Evolutionary conservation across 1,139 yeast species (phyloP), one percentile per base, ranked within the genome.

Genomic region (Zygosaccharomyces pseudobailii): DNA sequence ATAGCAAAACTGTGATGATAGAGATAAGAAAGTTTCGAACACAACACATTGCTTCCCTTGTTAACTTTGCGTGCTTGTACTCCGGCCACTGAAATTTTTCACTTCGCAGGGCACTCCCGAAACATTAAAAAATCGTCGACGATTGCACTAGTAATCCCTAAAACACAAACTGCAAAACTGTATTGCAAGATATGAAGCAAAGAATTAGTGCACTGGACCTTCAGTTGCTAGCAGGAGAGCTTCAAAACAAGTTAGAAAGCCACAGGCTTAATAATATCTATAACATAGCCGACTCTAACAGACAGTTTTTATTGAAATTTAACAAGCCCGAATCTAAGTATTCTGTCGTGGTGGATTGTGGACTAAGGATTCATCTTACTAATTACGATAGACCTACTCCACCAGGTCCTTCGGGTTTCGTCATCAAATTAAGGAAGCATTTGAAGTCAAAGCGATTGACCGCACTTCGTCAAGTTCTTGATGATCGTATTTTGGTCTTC

Each of bases 191-290:
- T 13, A 66, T 67, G 69, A 61, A 90, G 84, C 97, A 90, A 76
- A 78, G 97, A 67, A 79, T 89, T 53, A 83, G 92, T 10, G 84
- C 94, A 3, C 72, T 90, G 51, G 97, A 90, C 67, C 75, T 90
- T 40, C 84, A 82, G 66, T 73, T 88, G 49, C 70, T 89, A 39
- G 74, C 84, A 2, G 69, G 75, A 30, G 98, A 92, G 64, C 74
- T 90, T 49, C 73, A 75, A 47, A 52, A 59, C 4, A 71, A 75
- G 44, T 58, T 88, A 38, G 73, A 77, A 49, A 82, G 83, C 48
- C 84, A 82, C 63, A 71, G 97, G 49, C 71, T 92, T 48, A 90
- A 84, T 55, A 92, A 92, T 66, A 84, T 92, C 48, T 90, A 90
- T 68, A 90, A 88, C 65, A 75, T 88, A 44, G 78, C 84, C 23